phyloP scores from a whole-genome alignment of 108 stramenopile species.

The Nitzschia putrida region DNA sequence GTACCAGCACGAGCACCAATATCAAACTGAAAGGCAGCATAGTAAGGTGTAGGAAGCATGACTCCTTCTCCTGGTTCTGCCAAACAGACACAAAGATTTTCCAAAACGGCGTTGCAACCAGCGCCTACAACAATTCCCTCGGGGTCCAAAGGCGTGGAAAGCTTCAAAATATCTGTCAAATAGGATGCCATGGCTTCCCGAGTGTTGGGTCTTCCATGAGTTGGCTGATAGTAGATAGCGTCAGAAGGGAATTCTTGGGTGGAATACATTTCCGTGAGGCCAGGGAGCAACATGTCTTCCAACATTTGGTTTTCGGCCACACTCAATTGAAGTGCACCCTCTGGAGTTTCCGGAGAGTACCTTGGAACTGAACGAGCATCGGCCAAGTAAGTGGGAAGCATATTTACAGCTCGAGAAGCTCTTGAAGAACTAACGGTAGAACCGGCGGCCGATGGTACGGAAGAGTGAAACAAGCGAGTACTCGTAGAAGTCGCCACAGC shows the following conservation, averaged over 20 bases:
- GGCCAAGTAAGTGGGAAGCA: slow-evolving; percentile 67
- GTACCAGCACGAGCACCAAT: slow-evolving; percentile 69
- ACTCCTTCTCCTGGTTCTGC: slow-evolving; percentile 85
- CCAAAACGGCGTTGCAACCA: slow-evolving; percentile 87
- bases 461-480: slow-evolving; percentile 1
- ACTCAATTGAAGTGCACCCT: slow-evolving; percentile 76
- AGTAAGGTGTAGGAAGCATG: slow-evolving; percentile 89
- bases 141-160: slow-evolving; percentile 47
- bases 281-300: slow-evolving; percentile 65
- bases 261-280: slow-evolving; percentile 38
- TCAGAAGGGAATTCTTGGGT: slow-evolving; percentile 56
- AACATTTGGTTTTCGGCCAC: slow-evolving; percentile 83
- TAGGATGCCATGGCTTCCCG: slow-evolving; percentile 64
- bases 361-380: slow-evolving; percentile 68
- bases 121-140: slow-evolving; percentile 76
- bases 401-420: slow-evolving; percentile 47
- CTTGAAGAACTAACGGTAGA: slow-evolving; percentile 35
- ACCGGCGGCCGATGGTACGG: background rate
- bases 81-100: slow-evolving; percentile 80
- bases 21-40: slow-evolving; percentile 93
- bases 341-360: slow-evolving; percentile 55
- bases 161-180: slow-evolving; percentile 49
- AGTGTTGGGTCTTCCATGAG: slow-evolving; percentile 59
- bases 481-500: background rate
- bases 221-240: slow-evolving; percentile 85